phyloP scores from a whole-genome alignment of 495 filamentous ascomycete genomes.

The Penicillium daleae region DNA sequence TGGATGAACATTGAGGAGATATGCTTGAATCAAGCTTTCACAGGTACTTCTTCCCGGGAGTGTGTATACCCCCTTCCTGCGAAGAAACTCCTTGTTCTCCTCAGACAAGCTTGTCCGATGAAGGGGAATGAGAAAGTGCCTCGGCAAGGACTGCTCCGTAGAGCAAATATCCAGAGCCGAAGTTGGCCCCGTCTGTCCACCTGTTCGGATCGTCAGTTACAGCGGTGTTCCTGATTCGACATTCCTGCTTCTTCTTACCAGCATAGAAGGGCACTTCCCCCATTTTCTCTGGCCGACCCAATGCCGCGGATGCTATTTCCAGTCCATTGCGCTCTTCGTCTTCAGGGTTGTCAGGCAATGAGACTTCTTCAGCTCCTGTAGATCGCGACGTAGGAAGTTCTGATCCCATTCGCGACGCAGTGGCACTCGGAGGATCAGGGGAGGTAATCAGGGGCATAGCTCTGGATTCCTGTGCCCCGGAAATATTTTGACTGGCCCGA shows the following conservation, averaged over 20 bases:
- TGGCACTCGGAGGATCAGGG: not conserved
- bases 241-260: slow-evolving; percentile 13
- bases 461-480: not conserved
- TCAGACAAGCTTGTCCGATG: slow-evolving; percentile 23
- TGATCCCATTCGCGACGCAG: not conserved
- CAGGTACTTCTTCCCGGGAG: slow-evolving; percentile 30
- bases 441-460: not conserved
- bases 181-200: slow-evolving; percentile 30
- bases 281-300: slow-evolving; percentile 23
- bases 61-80: slow-evolving; percentile 34
- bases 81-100: slow-evolving; percentile 34
- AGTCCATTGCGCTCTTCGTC: slow-evolving; percentile 30
- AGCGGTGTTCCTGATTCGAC: not conserved
- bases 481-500: not conserved
- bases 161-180: slow-evolving; percentile 30
- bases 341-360: slow-evolving; percentile 17
- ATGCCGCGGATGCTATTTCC: slow-evolving; percentile 35
- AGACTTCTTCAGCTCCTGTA: not conserved
- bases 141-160: slow-evolving; percentile 24
- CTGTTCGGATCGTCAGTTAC: slow-evolving; percentile 8
- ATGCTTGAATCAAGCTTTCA: slow-evolving; percentile 32
- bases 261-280: slow-evolving; percentile 38
- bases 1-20: slow-evolving; percentile 46
- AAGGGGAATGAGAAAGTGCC: slow-evolving; percentile 31
- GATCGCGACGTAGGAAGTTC: not conserved